Evolutionary conservation across 2,329 filamentous ascomycete species (phyloP), one percentile per base, ranked within the genome.

Genomic region (Bipolaris oryzae): DNA sequence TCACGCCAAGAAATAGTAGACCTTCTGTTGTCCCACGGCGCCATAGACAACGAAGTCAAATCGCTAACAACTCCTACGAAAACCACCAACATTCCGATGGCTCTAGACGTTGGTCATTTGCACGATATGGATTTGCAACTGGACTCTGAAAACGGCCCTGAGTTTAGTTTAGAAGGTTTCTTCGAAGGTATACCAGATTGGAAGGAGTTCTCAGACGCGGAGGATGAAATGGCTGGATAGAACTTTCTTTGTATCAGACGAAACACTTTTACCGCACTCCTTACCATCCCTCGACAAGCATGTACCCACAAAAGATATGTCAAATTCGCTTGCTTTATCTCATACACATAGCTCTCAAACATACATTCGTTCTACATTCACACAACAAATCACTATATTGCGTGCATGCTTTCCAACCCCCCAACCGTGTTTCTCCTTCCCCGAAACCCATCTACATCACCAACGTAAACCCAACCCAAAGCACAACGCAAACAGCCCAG

Each of bases 21-120:
- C 6, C 46, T 55, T 10, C 39, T 55, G 11, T 20, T 51, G 7
- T 45, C 39, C 23, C 33, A 55, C 5, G 53, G 41, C 6, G 39
- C 46, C 23, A 51, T 31, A 15, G 28, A 38, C n/a, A 10, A 49
- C 10, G 1, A n/a, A 11, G 7, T 3, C 9, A 1, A 25, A 15
- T 3, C 20, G n/a, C 1, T 37, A 15, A 5, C 43, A 16, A 16
- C 9, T 28, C 20, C 15, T 6, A 34, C 13, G 20, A 3, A 11
- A 48, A 16, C 20, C n/a, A 20, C 3, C 39, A 50, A 13, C 5
- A 9, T 18, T 2, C 18, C 16, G 16, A 33, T 15, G 18, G 28
- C 43, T 33, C 10, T 3, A 7, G 6, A 45, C 3, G 3, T 28
- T 21, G 15, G 11, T 33, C n/a, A 45, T 18, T 21, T 21, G n/a